Conservation (phyloP, 208 protist species). For the Crithidia fasciculata region DNA sequence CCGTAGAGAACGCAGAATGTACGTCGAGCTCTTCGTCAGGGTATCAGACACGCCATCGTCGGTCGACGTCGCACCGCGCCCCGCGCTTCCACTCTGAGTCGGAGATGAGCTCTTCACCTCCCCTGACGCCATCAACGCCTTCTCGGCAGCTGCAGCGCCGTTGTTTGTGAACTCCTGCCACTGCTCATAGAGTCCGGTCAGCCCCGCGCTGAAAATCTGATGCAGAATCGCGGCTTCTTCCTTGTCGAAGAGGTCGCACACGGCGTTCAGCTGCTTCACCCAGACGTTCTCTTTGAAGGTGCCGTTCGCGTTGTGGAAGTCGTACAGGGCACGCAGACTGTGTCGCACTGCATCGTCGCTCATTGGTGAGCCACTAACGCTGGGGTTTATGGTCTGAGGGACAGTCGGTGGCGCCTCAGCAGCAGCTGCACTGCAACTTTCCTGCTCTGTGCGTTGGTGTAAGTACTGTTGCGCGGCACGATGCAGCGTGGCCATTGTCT, state of each 20-base stretch:
- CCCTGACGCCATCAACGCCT: conserved; percentile 4
- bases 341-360: background rate
- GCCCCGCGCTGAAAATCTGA: conserved; percentile 11
- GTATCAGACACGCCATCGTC: background rate
- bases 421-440: background rate
- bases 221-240: conserved; percentile 11
- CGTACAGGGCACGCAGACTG: conserved; percentile 6
- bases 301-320: conserved; percentile 3
- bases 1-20: conserved; percentile 22
- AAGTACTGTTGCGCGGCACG: background rate
- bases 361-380: background rate
- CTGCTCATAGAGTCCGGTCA: conserved; percentile 7
- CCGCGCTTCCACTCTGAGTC: background rate
- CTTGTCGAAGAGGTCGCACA: conserved; percentile 25
- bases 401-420: too few relatives aligned
- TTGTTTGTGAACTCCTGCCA: conserved; percentile 31
- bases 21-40: conserved; percentile 2
- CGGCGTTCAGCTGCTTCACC: conserved; percentile 13
- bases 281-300: conserved; percentile 1
- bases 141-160: conserved; percentile 24
- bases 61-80: background rate
- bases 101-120: background rate
- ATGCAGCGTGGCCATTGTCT: background rate
- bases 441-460: too few relatives aligned
- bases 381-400: background rate